These are phyloP conservation scores for Pulveroboletus sp. DNA, from an alignment of 768 basidiomycete genomes.

Conservation along the genomic window DNA sequence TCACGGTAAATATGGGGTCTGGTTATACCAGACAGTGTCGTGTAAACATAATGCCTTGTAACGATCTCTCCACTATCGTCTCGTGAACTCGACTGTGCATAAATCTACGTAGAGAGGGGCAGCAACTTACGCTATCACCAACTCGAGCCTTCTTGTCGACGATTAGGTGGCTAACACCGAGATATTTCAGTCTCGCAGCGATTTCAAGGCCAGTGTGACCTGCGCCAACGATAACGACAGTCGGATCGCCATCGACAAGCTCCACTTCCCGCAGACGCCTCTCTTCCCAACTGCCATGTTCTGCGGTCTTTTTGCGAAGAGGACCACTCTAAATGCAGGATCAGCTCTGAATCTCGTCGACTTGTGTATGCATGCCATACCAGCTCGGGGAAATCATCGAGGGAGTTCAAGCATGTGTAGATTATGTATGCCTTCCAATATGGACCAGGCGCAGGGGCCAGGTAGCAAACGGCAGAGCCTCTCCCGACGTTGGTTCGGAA, in stretches of 20 bases:
- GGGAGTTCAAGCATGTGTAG: conserved; percentile 55
- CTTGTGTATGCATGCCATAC: conserved; percentile 6
- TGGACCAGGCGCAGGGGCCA: conserved; percentile 41
- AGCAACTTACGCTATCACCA: conserved; percentile 39
- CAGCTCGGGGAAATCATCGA: conserved; percentile 53
- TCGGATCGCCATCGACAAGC: conserved; percentile 47
- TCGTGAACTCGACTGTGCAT: background rate
- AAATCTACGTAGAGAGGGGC: no score
- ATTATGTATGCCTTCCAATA: conserved; percentile 58
- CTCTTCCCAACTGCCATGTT: conserved; percentile 54
- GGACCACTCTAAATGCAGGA: conserved; percentile 29
- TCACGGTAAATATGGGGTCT: conserved; percentile 52
- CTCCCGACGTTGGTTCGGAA: conserved; percentile 49
- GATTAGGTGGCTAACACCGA: conserved; percentile 51
- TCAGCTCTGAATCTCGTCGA: background rate
- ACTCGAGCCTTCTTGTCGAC: conserved; percentile 50
- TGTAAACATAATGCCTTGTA: conserved; percentile 57
- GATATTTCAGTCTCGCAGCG: conserved; percentile 59
- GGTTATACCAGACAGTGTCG: conserved; percentile 48
- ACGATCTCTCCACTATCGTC: conserved; percentile 46
- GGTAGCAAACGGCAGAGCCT: conserved; percentile 49
- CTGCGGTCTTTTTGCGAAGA: conserved; percentile 38
- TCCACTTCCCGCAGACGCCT: conserved; percentile 39
- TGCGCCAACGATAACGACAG: conserved; percentile 58
- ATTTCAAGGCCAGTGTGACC: conserved; percentile 64